Base-by-base conservation (phyloP, 352 stramenopile species). In the Phytopythium delawarense region DNA sequence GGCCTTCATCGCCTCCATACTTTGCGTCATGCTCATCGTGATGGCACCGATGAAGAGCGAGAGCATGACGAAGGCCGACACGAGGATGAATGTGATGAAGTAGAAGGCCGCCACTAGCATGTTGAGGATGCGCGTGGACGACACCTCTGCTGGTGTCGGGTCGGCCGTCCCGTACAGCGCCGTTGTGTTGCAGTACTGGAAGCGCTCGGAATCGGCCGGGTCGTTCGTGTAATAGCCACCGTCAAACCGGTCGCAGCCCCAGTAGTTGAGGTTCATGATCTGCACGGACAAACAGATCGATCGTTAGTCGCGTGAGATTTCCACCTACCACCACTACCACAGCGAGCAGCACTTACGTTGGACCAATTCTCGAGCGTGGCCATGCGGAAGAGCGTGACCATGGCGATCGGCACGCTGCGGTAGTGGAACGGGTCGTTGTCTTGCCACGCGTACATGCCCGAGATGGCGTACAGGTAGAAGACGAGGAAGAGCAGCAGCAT, bases 401-500 rank as follows among this genome's bases (percentile, higher is more conserved):
- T 91, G 11, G 81, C 84, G n/a, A 90, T 84, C 0, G 81, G 81
- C 4, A 92, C 79, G 52, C 67, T 89, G 32, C 82, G 80, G 46
- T 89, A 91, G 65, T 97, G 85, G 63, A 91, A 96, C 21, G 81
- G 81, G 60, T 97, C 89, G 57, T 96, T 97, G 58, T 76, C 64
- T 58, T 79, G 67, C 82, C 95, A 97, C 7, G 94, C 72, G 61
- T 95, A 95, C 84, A 97, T 96, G 20, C 89, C 90, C 2, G 91
- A 85, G 66, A 97, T 93, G 21, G 90, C 87, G 62, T 96, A 97
- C 28, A 97, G 65, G 65, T 97, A 97, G 66, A 91, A 91, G 0
- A 96, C 81, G 50, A 97, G 76, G 39, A 93, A 74, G 13, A 97
- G 74, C 42, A 97, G 72, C 28, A 97, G 50, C 52, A 88, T 75